Base-by-base conservation (phyloP, 2,329 filamentous ascomycete species). In the Metarhizium sp. region DNA sequence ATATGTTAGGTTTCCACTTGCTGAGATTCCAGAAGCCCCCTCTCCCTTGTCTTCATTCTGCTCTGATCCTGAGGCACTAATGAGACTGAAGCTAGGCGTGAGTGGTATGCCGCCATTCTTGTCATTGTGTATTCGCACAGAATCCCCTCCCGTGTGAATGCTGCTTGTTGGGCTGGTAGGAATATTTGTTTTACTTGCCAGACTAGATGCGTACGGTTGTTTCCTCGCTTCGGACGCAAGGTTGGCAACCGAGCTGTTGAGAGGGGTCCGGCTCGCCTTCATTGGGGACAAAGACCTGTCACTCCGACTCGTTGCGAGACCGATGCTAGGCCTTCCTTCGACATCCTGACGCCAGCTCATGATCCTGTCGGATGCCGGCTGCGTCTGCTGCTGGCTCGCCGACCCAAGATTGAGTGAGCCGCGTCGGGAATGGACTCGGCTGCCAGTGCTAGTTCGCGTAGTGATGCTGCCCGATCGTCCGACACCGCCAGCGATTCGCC, bases 261-360 rank as follows among this genome's bases (percentile, higher is more conserved):
- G 56, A 0, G 76, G 68, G 1, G 71, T 66, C 6, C 69, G 67
- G 20, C 60, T 64, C 6, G 69, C 60, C 58, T 80, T 82, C 50
- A 62, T 74, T 0, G 82, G 82, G 2, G 81, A 84, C 3, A 78
- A 62, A 2, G 81, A 84, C 11, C 81, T 74, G 58, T 81, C 78
- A 55, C 72, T 79, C n/a, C 73, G 69, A 4, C 70, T 65, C 0
- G 76, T 68, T 1, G 73, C 73, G 32, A 67, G 66, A 29, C 73
- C 66, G 30, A 71, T 70, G 51, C 67, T 68, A 1, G 71, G 68
- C 16, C 74, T 68, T 11, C 68, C 71, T 49, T 81, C 78, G 13
- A 84, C 74, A 20, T 78, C 78, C 55, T 95, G 90, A 3, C 92
- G 84, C 92, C 92, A 99, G 51, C 84, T 88, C 60, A 95, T 79